Percentiles rank a stretch among this genome's conserved stretches.
phyloP scores from a whole-genome alignment of 1,284 basidiomycete species.

The Ganoderma boninense region DNA sequence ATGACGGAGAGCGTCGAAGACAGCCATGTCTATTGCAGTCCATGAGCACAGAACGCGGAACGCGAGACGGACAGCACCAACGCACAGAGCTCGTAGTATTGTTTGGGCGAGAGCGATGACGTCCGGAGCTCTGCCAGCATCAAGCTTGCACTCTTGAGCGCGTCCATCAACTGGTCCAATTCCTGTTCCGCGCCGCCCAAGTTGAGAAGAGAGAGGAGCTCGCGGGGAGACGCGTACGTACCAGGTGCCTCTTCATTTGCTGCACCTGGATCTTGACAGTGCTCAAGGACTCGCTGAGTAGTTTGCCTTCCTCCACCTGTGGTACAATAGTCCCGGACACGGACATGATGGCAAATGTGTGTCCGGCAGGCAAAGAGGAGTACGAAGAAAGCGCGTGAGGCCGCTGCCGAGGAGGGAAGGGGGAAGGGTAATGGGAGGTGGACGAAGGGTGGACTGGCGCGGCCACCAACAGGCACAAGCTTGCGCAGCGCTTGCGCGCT shows the following conservation, averaged over 20 bases:
- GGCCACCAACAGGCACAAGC: neutral
- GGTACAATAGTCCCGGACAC: slow-evolving; percentile 34
- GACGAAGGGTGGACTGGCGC: slow-evolving; percentile 6
- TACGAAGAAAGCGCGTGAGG: neutral
- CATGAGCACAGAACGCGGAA: slow-evolving; percentile 10
- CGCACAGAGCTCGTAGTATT: slow-evolving; percentile 96
- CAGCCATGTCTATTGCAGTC: slow-evolving; percentile 83
- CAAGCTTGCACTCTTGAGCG: slow-evolving; percentile 91
- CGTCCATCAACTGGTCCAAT: slow-evolving; percentile 96
- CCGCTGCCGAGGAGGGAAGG: slow-evolving; percentile 7
- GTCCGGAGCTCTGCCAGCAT: slow-evolving; percentile 96
- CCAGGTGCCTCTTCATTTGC: slow-evolving; percentile 93
- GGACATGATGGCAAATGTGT: slow-evolving; percentile 29
- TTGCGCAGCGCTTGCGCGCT: slow-evolving; percentile 2
- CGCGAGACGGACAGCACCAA: slow-evolving; percentile 23
- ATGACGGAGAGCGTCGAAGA: slow-evolving; percentile 93
- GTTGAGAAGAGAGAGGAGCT: neutral
- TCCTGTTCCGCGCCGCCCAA: slow-evolving; percentile 59
- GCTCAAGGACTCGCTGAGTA: slow-evolving; percentile 82
- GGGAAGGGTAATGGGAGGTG: slow-evolving; percentile 3
- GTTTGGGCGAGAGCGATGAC: slow-evolving; percentile 91
- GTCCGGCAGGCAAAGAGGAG: neutral
- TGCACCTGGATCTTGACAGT: slow-evolving; percentile 93
- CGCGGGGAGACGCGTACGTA: slow-evolving; percentile 48
- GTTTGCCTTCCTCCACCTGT: slow-evolving; percentile 74